Conservation (phyloP, 2,329 filamentous ascomycete species). For the Sarocladiaceae sp. region DNA sequence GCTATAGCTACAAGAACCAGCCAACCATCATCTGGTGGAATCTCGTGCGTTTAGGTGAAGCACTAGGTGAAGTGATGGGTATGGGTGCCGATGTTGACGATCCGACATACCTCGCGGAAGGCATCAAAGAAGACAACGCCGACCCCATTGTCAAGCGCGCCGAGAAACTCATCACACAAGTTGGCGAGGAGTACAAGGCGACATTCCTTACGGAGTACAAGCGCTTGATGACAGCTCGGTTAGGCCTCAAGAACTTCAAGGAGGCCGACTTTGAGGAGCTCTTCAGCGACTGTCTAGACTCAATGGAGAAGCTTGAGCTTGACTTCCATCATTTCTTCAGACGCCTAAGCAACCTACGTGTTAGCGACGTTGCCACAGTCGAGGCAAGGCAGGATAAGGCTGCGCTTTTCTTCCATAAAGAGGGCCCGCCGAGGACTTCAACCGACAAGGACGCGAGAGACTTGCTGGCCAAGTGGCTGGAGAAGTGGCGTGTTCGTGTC, state of each 20-base stretch:
- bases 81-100: slow-evolving; percentile 70
- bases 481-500: slow-evolving; percentile 68
- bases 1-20: slow-evolving; percentile 92
- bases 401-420: slow-evolving; percentile 72
- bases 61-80: slow-evolving; percentile 82
- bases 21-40: slow-evolving; percentile 99
- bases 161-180: slow-evolving; percentile 75
- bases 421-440: slow-evolving; percentile 55
- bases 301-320: slow-evolving; percentile 73
- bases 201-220: slow-evolving; percentile 90
- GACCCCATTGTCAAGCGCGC: slow-evolving; percentile 69
- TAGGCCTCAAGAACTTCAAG: slow-evolving; percentile 69
- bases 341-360: slow-evolving; percentile 60
- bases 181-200: slow-evolving; percentile 82
- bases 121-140: slow-evolving; percentile 60
- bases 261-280: slow-evolving; percentile 74
- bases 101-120: slow-evolving; percentile 64
- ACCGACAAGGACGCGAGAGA: slow-evolving; percentile 61
- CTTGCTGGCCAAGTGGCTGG: slow-evolving; percentile 74
- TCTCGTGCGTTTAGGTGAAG: slow-evolving; percentile 83
- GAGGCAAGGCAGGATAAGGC: slow-evolving; percentile 60
- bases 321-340: slow-evolving; percentile 97
- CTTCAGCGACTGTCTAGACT: slow-evolving; percentile 79
- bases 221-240: slow-evolving; percentile 70
- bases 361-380: slow-evolving; percentile 61